Base-by-base conservation (phyloP, 257 asterid genomes). In the Ligustrum vulgare region DNA sequence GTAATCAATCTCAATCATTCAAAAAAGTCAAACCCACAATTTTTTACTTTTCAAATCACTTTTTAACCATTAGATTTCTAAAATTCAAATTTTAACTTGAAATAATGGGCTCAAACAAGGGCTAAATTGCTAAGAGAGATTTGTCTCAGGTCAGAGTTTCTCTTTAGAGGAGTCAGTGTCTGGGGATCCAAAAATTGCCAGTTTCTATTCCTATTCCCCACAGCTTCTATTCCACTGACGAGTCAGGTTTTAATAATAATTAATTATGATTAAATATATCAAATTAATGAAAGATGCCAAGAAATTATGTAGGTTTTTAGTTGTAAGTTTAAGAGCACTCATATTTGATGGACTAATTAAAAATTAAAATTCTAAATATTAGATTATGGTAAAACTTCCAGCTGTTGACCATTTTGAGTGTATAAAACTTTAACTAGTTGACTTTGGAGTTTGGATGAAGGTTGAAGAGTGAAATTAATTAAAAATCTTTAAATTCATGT, bases 211-310 rank as follows among this genome's bases (percentile, higher is more conserved):
- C 98, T 96, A 91, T 93, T 89, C 97, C 87, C 78, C 81, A 80
- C 62, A 80, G 86, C 89, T 91, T 91, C 97, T 88, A 91, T 93
- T 90, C 98, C 89, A 93, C 97, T 91, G 97, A 91, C 91, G 82
- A 87, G 97, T 89, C 98, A 90, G 97, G 73, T 85, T 85, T 75
- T 76, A 34, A 82, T 64, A 73, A 80, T 80, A 34, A 49, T 37
- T 74, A 41, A 4, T 28, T 28, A 28, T 54, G 31, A 7, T 66
- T 23, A 41, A 41, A 22, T 20, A 37, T 12, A 6, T 58, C 34
- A 31, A 74, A 67, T 70, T 58, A 74, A 51, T 31, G 15, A 36
- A 75, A 80, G 77, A 78, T 80, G 66, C 81, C 76, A 5, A 73
- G 31, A 49, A 74, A 70, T 41, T 63, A 23, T 8, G 22, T 68